These are phyloP conservation scores for Chalaropsis ovoidea DNA, from an alignment of 2,329 filamentous ascomycete genomes.

Conservation along the genomic window DNA sequence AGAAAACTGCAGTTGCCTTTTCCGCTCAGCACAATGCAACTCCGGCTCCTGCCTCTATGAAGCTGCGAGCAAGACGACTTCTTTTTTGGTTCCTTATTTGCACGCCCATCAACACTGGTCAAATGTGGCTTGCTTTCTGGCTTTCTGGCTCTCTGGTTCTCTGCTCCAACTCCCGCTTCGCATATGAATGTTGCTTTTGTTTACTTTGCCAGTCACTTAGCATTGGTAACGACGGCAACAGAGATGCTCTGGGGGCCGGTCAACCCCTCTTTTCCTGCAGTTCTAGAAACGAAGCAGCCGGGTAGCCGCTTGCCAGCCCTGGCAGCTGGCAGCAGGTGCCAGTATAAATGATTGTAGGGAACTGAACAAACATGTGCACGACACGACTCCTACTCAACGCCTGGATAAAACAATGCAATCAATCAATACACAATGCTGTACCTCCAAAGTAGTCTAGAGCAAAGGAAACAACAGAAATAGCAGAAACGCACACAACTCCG, in stretches of 20 bases:
- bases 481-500: background rate
- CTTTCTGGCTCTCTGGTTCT: too few relatives aligned
- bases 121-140: background rate
- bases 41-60: background rate
- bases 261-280: background rate
- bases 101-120: too few relatives aligned
- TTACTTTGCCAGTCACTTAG: conserved; percentile 1
- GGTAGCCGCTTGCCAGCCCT: background rate
- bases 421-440: background rate
- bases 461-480: background rate
- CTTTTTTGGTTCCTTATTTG: background rate
- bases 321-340: background rate
- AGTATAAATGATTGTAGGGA: background rate
- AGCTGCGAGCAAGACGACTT: background rate
- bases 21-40: background rate
- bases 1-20: conserved; percentile 1
- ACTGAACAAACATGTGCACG: background rate
- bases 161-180: background rate
- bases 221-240: conserved; percentile 12
- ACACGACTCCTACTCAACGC: background rate
- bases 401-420: background rate
- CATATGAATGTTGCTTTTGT: conserved; percentile 3
- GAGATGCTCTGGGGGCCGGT: background rate
- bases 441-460: conserved; percentile 14
- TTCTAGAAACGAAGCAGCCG: background rate